Conservation (phyloP, 306 rosid genomes). For the Vicia villosa region DNA sequence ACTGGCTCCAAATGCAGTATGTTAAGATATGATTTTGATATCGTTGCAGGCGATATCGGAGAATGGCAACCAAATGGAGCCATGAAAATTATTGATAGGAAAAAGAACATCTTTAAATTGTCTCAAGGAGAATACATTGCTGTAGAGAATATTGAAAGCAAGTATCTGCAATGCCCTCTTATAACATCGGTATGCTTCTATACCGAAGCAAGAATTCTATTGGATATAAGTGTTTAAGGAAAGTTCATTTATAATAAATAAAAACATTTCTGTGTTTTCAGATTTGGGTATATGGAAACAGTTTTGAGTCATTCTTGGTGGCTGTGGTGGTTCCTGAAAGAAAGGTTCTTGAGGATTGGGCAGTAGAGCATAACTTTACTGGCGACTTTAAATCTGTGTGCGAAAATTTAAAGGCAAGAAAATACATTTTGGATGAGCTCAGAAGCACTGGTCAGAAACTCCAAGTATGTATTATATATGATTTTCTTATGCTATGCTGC, state of each 20-base stretch:
- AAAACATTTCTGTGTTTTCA: conserved; percentile 30
- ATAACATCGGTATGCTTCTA: conserved; percentile 68
- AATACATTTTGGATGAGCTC: conserved; percentile 83
- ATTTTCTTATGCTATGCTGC: conserved; percentile 11
- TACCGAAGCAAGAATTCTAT: background rate
- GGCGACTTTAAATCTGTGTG: conserved; percentile 77
- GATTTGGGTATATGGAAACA: conserved; percentile 99
- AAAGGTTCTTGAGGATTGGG: conserved; percentile 82
- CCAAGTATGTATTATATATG: conserved; percentile 51
- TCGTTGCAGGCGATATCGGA: conserved; percentile 84
- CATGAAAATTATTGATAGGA: conserved; percentile 89
- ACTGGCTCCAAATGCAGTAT: conserved; percentile 4
- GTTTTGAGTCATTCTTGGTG: conserved; percentile 93
- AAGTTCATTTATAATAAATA: background rate
- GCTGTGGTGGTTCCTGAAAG: conserved; percentile 87
- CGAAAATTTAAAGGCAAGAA: conserved; percentile 63
- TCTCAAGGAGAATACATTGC: conserved; percentile 97
- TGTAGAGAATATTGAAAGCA: conserved; percentile 85
- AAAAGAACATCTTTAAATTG: conserved; percentile 88
- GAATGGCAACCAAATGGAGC: conserved; percentile 94
- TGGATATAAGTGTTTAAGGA: background rate
- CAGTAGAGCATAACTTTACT: conserved; percentile 47
- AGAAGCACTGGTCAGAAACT: conserved; percentile 66
- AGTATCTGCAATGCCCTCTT: conserved; percentile 74
- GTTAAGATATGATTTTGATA: conserved; percentile 22